phyloP scores from a whole-genome alignment of 495 filamentous ascomycete genomes.

The Sordaria brevicollis region DNA sequence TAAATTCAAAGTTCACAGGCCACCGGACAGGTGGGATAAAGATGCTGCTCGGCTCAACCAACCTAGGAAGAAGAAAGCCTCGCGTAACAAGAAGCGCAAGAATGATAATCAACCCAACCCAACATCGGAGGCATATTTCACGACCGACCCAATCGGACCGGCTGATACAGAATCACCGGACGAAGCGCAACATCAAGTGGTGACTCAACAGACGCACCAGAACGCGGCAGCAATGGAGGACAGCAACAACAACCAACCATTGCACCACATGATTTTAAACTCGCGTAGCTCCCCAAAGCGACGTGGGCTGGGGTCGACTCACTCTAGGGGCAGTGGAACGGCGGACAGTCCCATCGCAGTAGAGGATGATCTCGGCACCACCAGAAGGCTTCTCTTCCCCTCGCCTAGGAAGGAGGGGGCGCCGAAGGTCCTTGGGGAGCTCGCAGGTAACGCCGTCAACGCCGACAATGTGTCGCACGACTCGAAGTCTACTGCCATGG shows the following conservation, averaged over 20 bases:
- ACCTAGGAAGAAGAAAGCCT: slow-evolving; percentile 33
- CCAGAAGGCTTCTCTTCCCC: slow-evolving; percentile 75
- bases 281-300: slow-evolving; percentile 24
- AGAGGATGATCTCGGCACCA: slow-evolving; percentile 50
- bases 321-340: slow-evolving; percentile 44
- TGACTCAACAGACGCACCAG: slow-evolving; percentile 15
- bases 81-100: slow-evolving; percentile 37
- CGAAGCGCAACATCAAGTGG: slow-evolving; percentile 18
- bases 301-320: slow-evolving; percentile 27
- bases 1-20: slow-evolving; percentile 77
- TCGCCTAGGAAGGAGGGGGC: slow-evolving; percentile 49
- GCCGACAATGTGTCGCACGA: slow-evolving; percentile 22
- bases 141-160: slow-evolving; percentile 36
- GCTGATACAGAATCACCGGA: slow-evolving; percentile 18
- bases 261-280: slow-evolving; percentile 17
- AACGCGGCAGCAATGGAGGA: slow-evolving; percentile 21
- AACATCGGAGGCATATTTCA: slow-evolving; percentile 40
- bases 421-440: slow-evolving; percentile 48
- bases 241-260: slow-evolving; percentile 15
- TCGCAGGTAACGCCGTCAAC: slow-evolving; percentile 47
- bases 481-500: slow-evolving; percentile 25
- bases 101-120: slow-evolving; percentile 27
- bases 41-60: slow-evolving; percentile 41
- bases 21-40: slow-evolving; percentile 72
- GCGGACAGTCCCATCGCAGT: slow-evolving; percentile 52